Evolutionary conservation across 257 asterid species (phyloP).

Genomic region (Leonotis leonurus): DNA sequence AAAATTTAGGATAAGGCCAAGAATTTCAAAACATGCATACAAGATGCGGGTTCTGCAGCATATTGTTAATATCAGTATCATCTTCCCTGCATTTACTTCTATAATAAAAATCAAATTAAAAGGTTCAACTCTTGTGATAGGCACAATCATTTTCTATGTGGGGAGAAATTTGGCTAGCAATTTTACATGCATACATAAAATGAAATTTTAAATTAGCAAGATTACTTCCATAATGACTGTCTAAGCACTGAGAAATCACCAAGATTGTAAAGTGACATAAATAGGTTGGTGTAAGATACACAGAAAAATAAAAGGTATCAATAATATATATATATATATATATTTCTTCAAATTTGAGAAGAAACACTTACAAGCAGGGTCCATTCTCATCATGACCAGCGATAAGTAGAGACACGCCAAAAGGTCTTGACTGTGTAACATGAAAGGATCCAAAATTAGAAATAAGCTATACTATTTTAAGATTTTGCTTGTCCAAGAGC

Average conservation of each 20-base stretch:
- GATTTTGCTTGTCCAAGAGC: neutral
- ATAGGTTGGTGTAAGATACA: neutral
- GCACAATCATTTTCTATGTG: neutral
- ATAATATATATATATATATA: neutral
- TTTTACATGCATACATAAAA: neutral
- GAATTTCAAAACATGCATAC: too few species aligned
- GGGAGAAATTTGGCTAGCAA: neutral
- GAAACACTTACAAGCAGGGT: conserved; percentile 78
- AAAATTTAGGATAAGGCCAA: neutral
- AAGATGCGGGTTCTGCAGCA: neutral
- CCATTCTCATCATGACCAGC: conserved; percentile 98
- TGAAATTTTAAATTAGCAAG: neutral
- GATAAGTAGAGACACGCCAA: conserved; percentile 90
- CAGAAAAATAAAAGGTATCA: neutral
- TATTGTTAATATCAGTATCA: neutral
- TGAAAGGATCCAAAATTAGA: neutral
- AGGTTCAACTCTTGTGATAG: neutral
- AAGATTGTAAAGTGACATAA: neutral
- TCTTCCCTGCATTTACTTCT: neutral
- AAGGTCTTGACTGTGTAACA: conserved; percentile 83
- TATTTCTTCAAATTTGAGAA: conserved; percentile 1
- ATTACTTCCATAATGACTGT: neutral
- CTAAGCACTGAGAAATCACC: neutral
- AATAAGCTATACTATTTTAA: neutral
- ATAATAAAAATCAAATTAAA: neutral